Base-by-base conservation (phyloP, 371 early-diverging fungal genomes). In the Smittium culicis region DNA sequence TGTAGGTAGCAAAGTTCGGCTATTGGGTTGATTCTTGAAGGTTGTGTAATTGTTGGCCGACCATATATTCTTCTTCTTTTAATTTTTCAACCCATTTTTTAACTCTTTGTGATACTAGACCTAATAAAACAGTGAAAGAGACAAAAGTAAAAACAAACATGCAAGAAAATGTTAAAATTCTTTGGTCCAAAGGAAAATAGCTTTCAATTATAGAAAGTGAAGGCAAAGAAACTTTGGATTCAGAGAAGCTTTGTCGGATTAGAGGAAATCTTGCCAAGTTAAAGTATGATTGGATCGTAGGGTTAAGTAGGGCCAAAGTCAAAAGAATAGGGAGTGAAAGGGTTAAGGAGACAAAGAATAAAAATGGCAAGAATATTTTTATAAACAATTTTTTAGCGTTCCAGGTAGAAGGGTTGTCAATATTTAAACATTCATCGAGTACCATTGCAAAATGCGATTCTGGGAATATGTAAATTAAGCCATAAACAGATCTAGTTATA, bases 41-140 rank as follows among this genome's bases (percentile, higher is more conserved):
- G 65, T 88, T 88, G 71, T 85, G 86, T 56, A 88, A 72, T 65
- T 76, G 80, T 31, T 77, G 76, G 17, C 88, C 88, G 30, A 84
- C 77, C 35, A 86, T 68, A 67, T 87, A 88, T 57, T 78, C 80
- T 29, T 83, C 83, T 54, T 88, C 85, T 35, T 85, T 80, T 20
- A 86, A 79, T 20, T 74, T 68, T 16, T 80, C 76, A 5, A 79
- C 73, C 81, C 85, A 81, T 11, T 69, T 67, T 27, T 69, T 72
- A 54, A 59, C 30, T 16, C 27, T 16, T 27, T 27, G 11, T 14
- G n/a, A 3, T 25, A 28, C 8, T 14, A 45, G 8, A 45, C 20
- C 8, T 20, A 45, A 14, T 45, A 45, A 8, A 11, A n/a, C 11
- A 11, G 27, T 8, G 27, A n/a, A 5, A 28, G 28, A 17, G 20